Percentiles rank a stretch among this genome's conserved stretches.
Conservation (phyloP, 306 rosid genomes). For the Inga leiocalycina region DNA sequence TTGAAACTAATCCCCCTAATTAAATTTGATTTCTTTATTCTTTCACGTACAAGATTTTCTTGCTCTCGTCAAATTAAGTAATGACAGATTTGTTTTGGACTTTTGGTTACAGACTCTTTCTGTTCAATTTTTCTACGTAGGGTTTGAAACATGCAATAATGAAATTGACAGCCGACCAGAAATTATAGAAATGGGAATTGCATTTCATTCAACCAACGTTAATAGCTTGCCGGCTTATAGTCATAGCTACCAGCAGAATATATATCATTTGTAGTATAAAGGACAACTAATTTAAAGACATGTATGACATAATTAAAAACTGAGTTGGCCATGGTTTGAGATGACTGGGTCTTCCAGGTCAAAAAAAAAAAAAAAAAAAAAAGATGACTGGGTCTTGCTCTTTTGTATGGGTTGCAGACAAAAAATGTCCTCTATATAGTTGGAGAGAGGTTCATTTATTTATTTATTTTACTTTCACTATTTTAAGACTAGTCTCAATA, state of each 20-base stretch:
- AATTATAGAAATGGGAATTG: background rate
- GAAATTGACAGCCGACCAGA: background rate
- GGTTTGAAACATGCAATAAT: background rate
- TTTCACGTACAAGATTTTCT: background rate
- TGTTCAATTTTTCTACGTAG: background rate
- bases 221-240: background rate
- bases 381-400: background rate
- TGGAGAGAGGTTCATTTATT: background rate
- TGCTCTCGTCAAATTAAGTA: constrained; percentile 24
- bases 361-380: too few relatives aligned
- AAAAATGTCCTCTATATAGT: background rate
- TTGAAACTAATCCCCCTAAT: background rate
- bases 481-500: background rate
- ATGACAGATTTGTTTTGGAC: background rate
- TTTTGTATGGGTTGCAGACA: background rate
- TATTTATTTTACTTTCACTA: background rate
- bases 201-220: background rate
- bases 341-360: background rate
- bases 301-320: background rate
- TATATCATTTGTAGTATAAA: background rate
- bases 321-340: background rate
- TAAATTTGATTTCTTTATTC: background rate
- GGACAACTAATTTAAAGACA: background rate
- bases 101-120: background rate
- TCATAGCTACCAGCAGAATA: background rate